These are phyloP conservation scores for Wilcoxina mikolae DNA, from an alignment of 495 filamentous ascomycete species.

Conservation along the genomic window DNA sequence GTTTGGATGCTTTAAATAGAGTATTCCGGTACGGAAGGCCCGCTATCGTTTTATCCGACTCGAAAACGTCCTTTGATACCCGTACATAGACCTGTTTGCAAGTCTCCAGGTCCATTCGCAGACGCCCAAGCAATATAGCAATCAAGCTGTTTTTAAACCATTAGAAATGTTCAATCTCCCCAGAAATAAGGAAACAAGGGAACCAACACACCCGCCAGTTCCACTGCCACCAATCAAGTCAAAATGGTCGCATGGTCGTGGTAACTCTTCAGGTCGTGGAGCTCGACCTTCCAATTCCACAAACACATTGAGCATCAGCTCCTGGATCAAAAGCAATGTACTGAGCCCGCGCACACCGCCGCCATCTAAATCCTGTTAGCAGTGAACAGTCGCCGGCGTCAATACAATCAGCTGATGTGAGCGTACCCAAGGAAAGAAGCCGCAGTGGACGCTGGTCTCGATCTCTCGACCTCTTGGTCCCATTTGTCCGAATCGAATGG, in stretches of 20 bases:
- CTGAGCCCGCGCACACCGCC: conserved; percentile 94
- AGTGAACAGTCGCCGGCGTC: conserved; percentile 3
- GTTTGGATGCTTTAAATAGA: conserved; percentile 86
- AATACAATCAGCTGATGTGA: not conserved
- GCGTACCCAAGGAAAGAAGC: conserved; percentile 80
- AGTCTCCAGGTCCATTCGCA: conserved; percentile 83
- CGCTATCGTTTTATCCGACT: conserved; percentile 93
- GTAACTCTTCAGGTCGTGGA: conserved; percentile 44
- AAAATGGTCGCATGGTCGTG: conserved; percentile 66
- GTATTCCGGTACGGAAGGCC: conserved; percentile 88
- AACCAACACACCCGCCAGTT: conserved; percentile 41
- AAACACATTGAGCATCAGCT: conserved; percentile 74
- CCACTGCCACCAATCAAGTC: conserved; percentile 62
- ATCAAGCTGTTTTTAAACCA: conserved; percentile 50
- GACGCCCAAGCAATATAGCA: conserved; percentile 82
- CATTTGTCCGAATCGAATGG: no score
- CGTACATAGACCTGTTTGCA: conserved; percentile 92
- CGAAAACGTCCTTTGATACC: conserved; percentile 83
- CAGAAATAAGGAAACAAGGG: not conserved
- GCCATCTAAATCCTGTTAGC: conserved; percentile 48
- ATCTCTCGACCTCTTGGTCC: no score
- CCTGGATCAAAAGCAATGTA: conserved; percentile 89
- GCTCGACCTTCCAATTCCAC: conserved; percentile 41
- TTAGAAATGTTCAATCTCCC: no score
- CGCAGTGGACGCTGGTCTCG: conserved; percentile 44